Conservation (phyloP, 257 asterid species). For the Solanum neorickii region DNA sequence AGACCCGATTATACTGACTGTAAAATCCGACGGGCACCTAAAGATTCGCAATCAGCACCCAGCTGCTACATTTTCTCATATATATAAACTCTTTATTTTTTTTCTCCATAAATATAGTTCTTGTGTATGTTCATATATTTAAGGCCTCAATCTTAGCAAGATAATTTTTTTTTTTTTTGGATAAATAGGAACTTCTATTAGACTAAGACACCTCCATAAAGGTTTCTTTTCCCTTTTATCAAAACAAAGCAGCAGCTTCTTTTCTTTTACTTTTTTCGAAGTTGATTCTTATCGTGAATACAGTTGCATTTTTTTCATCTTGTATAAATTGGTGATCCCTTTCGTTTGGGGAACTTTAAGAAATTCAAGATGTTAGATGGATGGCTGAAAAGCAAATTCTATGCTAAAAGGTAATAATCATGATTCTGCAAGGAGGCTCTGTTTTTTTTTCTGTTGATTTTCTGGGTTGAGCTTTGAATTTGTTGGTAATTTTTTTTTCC, state of each 20-base stretch:
- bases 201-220: neutral
- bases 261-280: conserved; percentile 13
- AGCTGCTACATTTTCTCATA: neutral
- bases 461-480: neutral
- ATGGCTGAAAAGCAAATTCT: conserved; percentile 58
- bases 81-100: neutral
- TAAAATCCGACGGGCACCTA: neutral
- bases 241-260: conserved; percentile 18
- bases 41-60: neutral
- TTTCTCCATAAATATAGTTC: neutral
- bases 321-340: neutral
- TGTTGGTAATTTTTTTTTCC: neutral
- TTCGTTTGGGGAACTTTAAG: neutral
- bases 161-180: neutral
- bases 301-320: conserved; percentile 19
- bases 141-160: neutral
- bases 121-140: neutral
- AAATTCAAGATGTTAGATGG: conserved; percentile 43
- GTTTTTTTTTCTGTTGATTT: neutral
- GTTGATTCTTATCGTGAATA: conserved; percentile 15
- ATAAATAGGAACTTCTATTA: neutral
- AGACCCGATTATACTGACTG: neutral
- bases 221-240: neutral
- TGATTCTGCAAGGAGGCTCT: neutral
- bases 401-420: conserved; percentile 42